Percentiles rank a stretch among this genome's conserved stretches.
These are phyloP conservation scores for Trichosporon sp. DNA, from an alignment of 1,284 basidiomycete species.

Conservation along the genomic window DNA sequence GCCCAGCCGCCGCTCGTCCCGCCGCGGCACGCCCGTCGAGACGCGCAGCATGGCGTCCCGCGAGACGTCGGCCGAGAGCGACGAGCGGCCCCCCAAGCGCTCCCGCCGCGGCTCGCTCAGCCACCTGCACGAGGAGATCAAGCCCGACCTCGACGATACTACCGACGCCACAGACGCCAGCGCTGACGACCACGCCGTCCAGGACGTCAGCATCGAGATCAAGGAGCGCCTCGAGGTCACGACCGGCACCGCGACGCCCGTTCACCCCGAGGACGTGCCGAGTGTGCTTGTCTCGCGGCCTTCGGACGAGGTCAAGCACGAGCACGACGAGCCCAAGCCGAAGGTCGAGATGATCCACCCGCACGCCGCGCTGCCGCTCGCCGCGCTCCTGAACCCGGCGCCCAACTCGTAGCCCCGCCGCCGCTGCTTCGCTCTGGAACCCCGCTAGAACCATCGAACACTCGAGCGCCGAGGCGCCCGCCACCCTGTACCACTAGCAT, in stretches of 20 bases:
- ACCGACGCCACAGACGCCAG: not conserved
- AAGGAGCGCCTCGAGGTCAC: not conserved
- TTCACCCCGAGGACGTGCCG: not conserved
- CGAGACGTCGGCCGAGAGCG: not conserved
- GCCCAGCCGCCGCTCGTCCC: not conserved
- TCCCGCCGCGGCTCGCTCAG: not conserved
- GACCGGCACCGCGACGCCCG: not conserved
- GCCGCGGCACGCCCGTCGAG: not conserved
- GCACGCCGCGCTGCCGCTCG: not conserved
- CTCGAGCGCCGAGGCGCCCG: not conserved
- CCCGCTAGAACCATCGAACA: not conserved
- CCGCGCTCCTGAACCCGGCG: not conserved
- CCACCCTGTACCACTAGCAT: not conserved
- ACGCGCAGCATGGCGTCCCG: not conserved
- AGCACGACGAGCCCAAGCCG: not conserved
- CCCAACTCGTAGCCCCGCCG: not conserved
- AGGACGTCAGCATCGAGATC: constrained; percentile 1
- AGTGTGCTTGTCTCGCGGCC: not conserved
- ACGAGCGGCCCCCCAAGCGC: not conserved
- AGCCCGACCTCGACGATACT: not conserved
- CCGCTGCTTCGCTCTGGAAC: no score
- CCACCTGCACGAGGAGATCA: not conserved
- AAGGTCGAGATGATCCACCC: constrained; percentile 2
- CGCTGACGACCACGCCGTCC: not conserved
- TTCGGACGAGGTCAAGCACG: not conserved